Conservation (phyloP, 2,329 filamentous ascomycete species). For the Exserohilum turcica region DNA sequence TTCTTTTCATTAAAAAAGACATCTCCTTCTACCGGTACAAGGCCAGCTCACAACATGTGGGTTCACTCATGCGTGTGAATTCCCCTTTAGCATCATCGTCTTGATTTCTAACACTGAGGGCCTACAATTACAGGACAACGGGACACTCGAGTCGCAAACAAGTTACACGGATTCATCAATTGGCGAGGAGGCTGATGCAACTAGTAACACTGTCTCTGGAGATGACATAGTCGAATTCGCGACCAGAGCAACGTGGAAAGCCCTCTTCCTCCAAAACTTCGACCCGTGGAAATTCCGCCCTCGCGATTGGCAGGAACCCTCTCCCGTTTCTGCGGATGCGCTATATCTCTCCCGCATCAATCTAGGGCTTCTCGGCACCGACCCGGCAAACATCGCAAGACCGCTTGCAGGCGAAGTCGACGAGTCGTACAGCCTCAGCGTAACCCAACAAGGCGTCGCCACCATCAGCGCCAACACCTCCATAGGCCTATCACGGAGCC, state of each 20-base stretch:
- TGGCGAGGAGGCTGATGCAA: neutral
- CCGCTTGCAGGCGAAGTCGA: slow-evolving; percentile 68
- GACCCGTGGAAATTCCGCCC: slow-evolving; percentile 79
- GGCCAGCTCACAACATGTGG: slow-evolving; percentile 42
- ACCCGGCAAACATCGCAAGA: slow-evolving; percentile 62
- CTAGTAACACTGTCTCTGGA: slow-evolving; percentile 49
- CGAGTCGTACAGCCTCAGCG: slow-evolving; percentile 73
- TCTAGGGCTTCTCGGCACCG: slow-evolving; percentile 64
- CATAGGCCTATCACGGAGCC: slow-evolving; percentile 71
- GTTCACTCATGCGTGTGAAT: slow-evolving; percentile 23
- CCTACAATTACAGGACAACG: slow-evolving; percentile 16
- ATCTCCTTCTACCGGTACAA: slow-evolving; percentile 46
- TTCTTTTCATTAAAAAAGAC: slow-evolving; percentile 48
- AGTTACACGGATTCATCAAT: slow-evolving; percentile 13
- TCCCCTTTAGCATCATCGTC: slow-evolving; percentile 15
- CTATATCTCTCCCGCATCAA: slow-evolving; percentile 64
- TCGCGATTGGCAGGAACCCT: slow-evolving; percentile 68
- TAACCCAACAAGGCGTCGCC: slow-evolving; percentile 64
- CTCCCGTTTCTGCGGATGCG: slow-evolving; percentile 40
- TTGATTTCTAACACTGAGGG: slow-evolving; percentile 27
- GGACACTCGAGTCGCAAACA: slow-evolving; percentile 14
- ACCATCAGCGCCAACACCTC: slow-evolving; percentile 69
- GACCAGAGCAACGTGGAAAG: slow-evolving; percentile 61
- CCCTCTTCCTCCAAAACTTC: slow-evolving; percentile 70
- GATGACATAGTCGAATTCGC: slow-evolving; percentile 55